A percentile compares a stretch with the other conserved stretches of the same genome.
Conservation (phyloP, 2,329 filamentous ascomycete genomes). For the Dendryphion nanum region DNA sequence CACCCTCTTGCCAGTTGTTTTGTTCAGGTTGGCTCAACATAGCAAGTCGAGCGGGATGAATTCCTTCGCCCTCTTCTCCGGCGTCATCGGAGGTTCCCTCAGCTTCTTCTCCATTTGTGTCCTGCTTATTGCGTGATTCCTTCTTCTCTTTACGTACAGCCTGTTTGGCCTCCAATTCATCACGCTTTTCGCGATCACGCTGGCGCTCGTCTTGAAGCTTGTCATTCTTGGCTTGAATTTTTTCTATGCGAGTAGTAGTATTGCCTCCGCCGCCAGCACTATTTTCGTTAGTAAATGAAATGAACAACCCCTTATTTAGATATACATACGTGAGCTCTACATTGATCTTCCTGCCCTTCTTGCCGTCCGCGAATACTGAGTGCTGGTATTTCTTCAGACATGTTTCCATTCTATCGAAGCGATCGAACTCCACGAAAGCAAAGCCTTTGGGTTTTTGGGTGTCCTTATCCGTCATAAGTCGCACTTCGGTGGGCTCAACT, state of each 20-base stretch:
- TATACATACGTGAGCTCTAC: slow-evolving; percentile 78
- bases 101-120: slow-evolving; percentile 9
- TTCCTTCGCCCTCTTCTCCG: slow-evolving; percentile 23
- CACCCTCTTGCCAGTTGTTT: neutral
- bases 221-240: slow-evolving; percentile 81
- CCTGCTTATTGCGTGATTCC: slow-evolving; percentile 23
- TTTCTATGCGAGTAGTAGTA: slow-evolving; percentile 67
- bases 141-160: slow-evolving; percentile 42
- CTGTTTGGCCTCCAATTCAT: slow-evolving; percentile 41
- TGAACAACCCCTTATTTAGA: neutral
- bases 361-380: slow-evolving; percentile 65
- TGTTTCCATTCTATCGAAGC: slow-evolving; percentile 87
- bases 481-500: slow-evolving; percentile 67
- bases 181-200: slow-evolving; percentile 49
- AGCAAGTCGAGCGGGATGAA: slow-evolving; percentile 38
- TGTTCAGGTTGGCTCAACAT: slow-evolving; percentile 20
- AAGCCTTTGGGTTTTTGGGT: slow-evolving; percentile 39
- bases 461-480: slow-evolving; percentile 45
- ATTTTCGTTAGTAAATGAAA: slow-evolving; percentile 3
- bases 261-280: slow-evolving; percentile 85
- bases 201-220: slow-evolving; percentile 72
- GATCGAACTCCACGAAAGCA: slow-evolving; percentile 76
- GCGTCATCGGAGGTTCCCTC: slow-evolving; percentile 15
- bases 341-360: slow-evolving; percentile 73
- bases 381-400: slow-evolving; percentile 91